These are phyloP conservation scores for Capronia americana DNA, from an alignment of 2,329 filamentous ascomycete genomes.

Conservation along the genomic window DNA sequence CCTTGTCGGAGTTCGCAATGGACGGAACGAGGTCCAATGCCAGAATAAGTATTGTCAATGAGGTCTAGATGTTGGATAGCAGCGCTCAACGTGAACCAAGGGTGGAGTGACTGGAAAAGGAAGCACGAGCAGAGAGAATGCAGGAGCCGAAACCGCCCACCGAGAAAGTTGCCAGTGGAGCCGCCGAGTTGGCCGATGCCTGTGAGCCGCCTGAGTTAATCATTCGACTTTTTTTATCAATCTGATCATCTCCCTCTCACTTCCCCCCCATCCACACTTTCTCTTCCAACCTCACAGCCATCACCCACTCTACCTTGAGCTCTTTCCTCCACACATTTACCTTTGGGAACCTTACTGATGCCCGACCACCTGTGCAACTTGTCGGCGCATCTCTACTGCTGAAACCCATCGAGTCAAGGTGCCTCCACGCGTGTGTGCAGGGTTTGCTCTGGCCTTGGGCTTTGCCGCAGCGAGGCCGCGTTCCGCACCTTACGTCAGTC, in stretches of 20 bases:
- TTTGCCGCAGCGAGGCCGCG: conserved; percentile 1
- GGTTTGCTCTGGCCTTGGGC: conserved; percentile 6
- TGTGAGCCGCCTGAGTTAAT: neutral
- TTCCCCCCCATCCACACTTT: neutral
- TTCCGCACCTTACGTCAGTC: conserved; percentile 38
- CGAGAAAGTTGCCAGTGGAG: neutral
- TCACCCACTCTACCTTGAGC: neutral
- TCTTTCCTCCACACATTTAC: neutral
- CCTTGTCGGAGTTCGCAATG: neutral
- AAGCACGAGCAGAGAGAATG: neutral
- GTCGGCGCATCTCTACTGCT: conserved; percentile 1
- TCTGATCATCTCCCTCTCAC: conserved; percentile 8
- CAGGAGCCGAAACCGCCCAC: neutral
- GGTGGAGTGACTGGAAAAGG: neutral
- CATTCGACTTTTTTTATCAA: conserved; percentile 5
- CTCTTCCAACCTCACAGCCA: neutral
- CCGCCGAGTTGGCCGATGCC: neutral
- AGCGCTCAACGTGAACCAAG: neutral
- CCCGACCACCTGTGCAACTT: conserved; percentile 1
- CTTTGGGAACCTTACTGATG: neutral
- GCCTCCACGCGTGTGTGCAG: conserved; percentile 16
- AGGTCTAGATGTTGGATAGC: neutral
- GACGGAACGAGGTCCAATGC: neutral
- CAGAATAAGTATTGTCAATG: neutral
- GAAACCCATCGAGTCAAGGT: conserved; percentile 15